phyloP scores from a whole-genome alignment of 371 early-diverging fungal genomes.

The Circinella umbellata region DNA sequence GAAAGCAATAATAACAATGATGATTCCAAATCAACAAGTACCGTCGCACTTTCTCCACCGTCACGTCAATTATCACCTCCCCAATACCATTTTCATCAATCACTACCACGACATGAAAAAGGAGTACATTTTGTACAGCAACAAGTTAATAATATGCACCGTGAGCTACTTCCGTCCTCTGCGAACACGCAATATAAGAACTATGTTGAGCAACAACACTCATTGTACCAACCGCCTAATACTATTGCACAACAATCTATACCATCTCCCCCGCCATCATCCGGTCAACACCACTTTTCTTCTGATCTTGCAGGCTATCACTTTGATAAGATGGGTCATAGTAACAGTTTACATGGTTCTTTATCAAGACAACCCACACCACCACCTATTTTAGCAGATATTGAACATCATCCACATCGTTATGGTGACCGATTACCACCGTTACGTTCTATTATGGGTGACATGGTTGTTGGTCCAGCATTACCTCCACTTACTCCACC shows the following conservation, averaged over 20 bases:
- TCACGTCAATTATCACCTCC: neutral
- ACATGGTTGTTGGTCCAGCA: slow-evolving; percentile 4
- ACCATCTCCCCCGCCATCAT: slow-evolving; percentile 17
- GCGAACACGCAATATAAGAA: neutral
- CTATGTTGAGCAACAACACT: neutral
- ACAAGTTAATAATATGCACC: neutral
- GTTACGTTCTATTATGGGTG: slow-evolving; percentile 21
- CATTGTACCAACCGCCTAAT: neutral
- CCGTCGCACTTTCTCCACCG: neutral
- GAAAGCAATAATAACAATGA: neutral
- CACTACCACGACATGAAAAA: neutral
- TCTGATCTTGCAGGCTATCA: slow-evolving; percentile 16
- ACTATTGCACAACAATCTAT: neutral
- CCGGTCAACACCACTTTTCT: slow-evolving; percentile 6
- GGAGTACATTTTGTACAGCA: too few relatives aligned
- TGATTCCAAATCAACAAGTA: too few relatives aligned
- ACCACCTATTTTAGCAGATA: slow-evolving; percentile 9
- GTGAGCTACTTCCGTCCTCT: neutral
- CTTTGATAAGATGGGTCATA: slow-evolving; percentile 5
- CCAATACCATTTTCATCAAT: neutral
- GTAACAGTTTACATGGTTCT: neutral
- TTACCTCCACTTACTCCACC: slow-evolving; percentile 8
- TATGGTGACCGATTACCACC: slow-evolving; percentile 20
- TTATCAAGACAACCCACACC: slow-evolving; percentile 18
- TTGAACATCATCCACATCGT: slow-evolving; percentile 9